These are phyloP conservation scores for Venturia carpophila DNA, from an alignment of 2,329 filamentous ascomycete genomes.

Conservation along the genomic window DNA sequence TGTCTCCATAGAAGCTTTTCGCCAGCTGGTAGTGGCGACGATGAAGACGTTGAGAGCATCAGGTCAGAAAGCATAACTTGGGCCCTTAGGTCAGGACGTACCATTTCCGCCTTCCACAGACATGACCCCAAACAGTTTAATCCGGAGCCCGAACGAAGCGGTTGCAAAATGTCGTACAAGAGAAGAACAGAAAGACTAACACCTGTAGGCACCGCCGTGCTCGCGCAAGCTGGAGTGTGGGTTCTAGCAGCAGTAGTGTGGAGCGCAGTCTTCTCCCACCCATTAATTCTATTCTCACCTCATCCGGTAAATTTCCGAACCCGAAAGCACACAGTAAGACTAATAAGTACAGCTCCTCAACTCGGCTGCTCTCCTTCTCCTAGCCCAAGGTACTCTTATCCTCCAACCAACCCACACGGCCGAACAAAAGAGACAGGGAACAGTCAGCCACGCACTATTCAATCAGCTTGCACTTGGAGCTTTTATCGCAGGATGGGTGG, in stretches of 20 bases:
- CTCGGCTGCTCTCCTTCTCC: constrained; percentile 57
- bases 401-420: constrained; percentile 80
- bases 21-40: too few species aligned
- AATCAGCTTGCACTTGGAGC: constrained; percentile 57
- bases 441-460: constrained; percentile 59
- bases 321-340: background rate
- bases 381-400: constrained; percentile 72
- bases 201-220: constrained; percentile 62
- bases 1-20: too few species aligned
- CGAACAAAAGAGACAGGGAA: constrained; percentile 60
- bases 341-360: constrained; percentile 42
- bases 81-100: background rate
- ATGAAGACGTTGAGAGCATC: too few species aligned
- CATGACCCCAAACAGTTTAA: background rate
- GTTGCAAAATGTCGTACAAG: background rate
- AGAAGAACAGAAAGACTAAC: background rate
- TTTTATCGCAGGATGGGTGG: constrained; percentile 56
- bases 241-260: constrained; percentile 71
- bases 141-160: background rate
- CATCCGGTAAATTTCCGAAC: constrained; percentile 61
- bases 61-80: too few species aligned
- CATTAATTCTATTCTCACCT: constrained; percentile 75
- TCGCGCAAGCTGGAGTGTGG: constrained; percentile 72
- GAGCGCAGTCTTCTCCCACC: constrained; percentile 62
- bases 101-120: background rate